These are phyloP conservation scores for Penicillium argentinense DNA, from an alignment of 495 filamentous ascomycete species.

Conservation along the genomic window DNA sequence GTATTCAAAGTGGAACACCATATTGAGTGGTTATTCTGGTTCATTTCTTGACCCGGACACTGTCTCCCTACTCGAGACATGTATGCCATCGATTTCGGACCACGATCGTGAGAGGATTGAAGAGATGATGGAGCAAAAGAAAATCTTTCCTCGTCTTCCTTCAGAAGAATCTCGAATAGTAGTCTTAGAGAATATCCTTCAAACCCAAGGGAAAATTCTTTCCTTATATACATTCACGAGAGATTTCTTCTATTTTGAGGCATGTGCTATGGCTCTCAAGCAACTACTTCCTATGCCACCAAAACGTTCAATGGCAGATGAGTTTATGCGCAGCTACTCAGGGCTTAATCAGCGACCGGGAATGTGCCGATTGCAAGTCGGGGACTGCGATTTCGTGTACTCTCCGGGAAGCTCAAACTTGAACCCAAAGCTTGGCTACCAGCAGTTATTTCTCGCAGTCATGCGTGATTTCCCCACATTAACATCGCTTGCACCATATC, in stretches of 20 bases:
- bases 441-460: constrained; percentile 1
- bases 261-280: constrained; percentile 1
- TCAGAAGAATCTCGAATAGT: background rate
- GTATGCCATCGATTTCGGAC: background rate
- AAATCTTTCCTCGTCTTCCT: background rate
- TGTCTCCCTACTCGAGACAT: background rate
- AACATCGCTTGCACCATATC: background rate
- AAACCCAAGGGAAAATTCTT: background rate
- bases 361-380: background rate
- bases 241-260: constrained; percentile 6
- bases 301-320: background rate
- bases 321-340: background rate
- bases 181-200: constrained; percentile 2
- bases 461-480: constrained; percentile 3
- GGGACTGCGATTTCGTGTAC: background rate
- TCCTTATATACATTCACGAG: constrained; percentile 4
- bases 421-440: background rate
- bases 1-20: background rate
- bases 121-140: background rate
- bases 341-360: background rate
- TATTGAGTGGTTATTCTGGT: background rate
- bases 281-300: background rate
- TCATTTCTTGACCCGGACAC: background rate
- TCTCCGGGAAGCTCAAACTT: background rate
- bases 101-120: background rate